phyloP scores from a whole-genome alignment of 768 basidiomycete species.

The Tricholoma terreum region DNA sequence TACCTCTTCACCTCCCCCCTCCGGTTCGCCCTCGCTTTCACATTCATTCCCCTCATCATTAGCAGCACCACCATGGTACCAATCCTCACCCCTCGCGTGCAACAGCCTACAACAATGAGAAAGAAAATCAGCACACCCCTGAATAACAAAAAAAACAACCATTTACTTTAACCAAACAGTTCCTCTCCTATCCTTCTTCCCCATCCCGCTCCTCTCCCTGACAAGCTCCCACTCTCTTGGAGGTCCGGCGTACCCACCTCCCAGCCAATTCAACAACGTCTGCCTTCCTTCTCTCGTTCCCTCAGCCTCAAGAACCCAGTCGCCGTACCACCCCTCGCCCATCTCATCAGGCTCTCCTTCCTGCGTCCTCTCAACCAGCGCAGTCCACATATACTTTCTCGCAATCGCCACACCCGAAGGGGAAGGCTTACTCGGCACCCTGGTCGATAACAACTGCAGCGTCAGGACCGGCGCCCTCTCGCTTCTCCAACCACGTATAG shows the following conservation, averaged over 20 bases:
- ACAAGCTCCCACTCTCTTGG: constrained; percentile 50
- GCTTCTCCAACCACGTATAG: neutral
- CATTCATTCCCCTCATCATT: too few species aligned
- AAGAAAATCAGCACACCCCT: constrained; percentile 10
- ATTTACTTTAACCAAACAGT: constrained; percentile 57
- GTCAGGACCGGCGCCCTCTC: neutral
- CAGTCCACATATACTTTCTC: constrained; percentile 5
- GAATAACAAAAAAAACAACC: too few species aligned
- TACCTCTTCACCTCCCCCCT: too few species aligned
- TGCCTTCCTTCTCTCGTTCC: constrained; percentile 67
- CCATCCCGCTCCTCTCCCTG: constrained; percentile 57
- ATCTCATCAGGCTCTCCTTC: constrained; percentile 35
- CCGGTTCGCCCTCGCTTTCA: too few species aligned
- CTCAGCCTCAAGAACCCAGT: constrained; percentile 79
- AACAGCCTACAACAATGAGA: neutral
- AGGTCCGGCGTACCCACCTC: constrained; percentile 28
- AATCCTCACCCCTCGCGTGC: neutral
- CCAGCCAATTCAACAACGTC: constrained; percentile 52
- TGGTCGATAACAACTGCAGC: neutral
- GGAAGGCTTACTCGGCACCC: neutral
- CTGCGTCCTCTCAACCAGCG: constrained; percentile 7
- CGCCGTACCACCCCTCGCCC: constrained; percentile 71
- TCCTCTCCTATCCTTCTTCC: constrained; percentile 26
- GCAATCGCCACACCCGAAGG: constrained; percentile 9
- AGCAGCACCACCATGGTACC: neutral